A percentile compares a stretch with the other conserved stretches of the same genome.
phyloP scores from a whole-genome alignment of 2,329 filamentous ascomycete species.

The Biscogniauxia sp. region DNA sequence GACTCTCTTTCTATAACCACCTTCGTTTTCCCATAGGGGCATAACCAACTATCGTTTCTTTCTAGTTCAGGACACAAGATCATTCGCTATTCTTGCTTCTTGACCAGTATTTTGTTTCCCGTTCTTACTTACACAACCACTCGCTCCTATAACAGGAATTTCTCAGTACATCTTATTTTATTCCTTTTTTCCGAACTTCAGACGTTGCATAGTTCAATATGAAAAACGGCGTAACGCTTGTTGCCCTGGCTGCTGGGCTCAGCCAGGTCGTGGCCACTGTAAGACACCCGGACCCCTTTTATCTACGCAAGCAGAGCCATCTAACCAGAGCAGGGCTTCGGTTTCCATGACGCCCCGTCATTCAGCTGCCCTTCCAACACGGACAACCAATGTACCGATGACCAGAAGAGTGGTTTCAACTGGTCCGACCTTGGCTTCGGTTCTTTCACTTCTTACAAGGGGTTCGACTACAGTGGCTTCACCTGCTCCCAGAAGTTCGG shows the following conservation, averaged over 20 bases:
- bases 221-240: slow-evolving; percentile 49
- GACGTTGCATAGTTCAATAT: slow-evolving; percentile 36
- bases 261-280: slow-evolving; percentile 50
- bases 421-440: slow-evolving; percentile 65
- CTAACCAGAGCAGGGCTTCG: slow-evolving; percentile 14
- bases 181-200: not conserved
- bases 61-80: slow-evolving; percentile 45
- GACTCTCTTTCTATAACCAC: slow-evolving; percentile 25
- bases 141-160: slow-evolving; percentile 18
- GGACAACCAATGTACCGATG: slow-evolving; percentile 72
- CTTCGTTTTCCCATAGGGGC: slow-evolving; percentile 28
- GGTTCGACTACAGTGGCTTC: slow-evolving; percentile 73
- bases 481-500: slow-evolving; percentile 57
- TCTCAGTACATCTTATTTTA: slow-evolving; percentile 10
- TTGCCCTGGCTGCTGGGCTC: slow-evolving; percentile 51
- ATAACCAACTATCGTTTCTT: slow-evolving; percentile 31
- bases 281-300: slow-evolving; percentile 16
- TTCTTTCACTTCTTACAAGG: slow-evolving; percentile 63
- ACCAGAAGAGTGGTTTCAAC: slow-evolving; percentile 69
- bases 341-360: slow-evolving; percentile 36
- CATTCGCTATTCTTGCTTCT: slow-evolving; percentile 56
- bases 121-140: slow-evolving; percentile 23
- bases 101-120: slow-evolving; percentile 31
- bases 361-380: slow-evolving; percentile 70
- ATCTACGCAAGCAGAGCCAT: not conserved